phyloP scores from a whole-genome alignment of 139 green algal species.

The Chlorella sp. region DNA sequence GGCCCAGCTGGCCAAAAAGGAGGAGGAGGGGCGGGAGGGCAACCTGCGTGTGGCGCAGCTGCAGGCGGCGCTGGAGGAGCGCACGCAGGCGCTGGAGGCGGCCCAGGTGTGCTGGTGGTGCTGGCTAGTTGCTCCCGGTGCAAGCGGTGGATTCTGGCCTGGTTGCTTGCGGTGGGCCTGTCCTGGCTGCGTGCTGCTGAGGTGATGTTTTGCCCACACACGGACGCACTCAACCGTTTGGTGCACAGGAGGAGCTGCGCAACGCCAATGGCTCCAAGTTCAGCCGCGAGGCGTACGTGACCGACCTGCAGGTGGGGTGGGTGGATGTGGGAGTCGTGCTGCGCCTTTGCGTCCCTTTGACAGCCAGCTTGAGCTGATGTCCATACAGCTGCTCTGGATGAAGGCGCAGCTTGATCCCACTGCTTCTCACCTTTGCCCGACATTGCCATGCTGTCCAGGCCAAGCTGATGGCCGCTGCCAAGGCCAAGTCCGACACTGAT shows the following conservation, averaged over 20 bases:
- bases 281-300: neutral
- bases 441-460: too few relatives aligned
- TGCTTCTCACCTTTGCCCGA: too few relatives aligned
- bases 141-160: too few relatives aligned
- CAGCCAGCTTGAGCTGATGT: too few relatives aligned
- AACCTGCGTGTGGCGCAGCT: constrained; percentile 2
- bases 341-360: too few relatives aligned
- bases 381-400: too few relatives aligned
- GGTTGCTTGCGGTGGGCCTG: neutral
- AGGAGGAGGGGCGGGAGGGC: constrained; percentile 17
- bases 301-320: constrained; percentile 13
- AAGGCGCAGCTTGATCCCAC: too few relatives aligned
- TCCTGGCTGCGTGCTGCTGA: neutral
- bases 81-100: constrained; percentile 7
- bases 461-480: neutral
- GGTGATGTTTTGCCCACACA: neutral
- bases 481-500: constrained; percentile 5
- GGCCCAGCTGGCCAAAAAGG: constrained; percentile 20
- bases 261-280: neutral
- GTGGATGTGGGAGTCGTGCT: too few relatives aligned
- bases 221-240: neutral
- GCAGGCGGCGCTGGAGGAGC: constrained; percentile 9
- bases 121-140: too few relatives aligned
- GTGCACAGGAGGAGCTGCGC: constrained; percentile 1
- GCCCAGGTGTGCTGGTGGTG: neutral